Evolutionary conservation across 345 rosid genomes (phyloP).

Genomic region (Mercurialis annua): DNA sequence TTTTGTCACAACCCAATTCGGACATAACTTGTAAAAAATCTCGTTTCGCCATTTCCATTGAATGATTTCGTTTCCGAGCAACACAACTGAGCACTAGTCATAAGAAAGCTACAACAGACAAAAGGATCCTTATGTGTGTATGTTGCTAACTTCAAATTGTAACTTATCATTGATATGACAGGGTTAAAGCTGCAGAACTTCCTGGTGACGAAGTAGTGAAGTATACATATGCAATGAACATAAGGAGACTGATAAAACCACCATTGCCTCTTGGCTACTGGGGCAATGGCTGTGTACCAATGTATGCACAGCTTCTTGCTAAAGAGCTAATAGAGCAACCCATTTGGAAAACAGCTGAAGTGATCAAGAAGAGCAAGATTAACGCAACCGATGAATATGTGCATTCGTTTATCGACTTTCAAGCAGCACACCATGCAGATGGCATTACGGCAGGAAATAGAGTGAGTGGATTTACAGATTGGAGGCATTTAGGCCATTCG

Average conservation of each 20-base stretch:
- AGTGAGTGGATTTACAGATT: constrained; percentile 89
- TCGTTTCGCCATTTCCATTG: too few relatives aligned
- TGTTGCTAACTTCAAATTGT: not conserved
- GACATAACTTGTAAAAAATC: too few relatives aligned
- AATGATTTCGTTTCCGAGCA: too few relatives aligned
- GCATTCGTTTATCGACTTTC: constrained; percentile 73
- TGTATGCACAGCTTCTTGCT: constrained; percentile 56
- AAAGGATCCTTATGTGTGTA: too few relatives aligned
- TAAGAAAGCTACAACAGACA: too few relatives aligned
- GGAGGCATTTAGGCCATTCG: constrained; percentile 85
- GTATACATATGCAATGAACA: constrained; percentile 61
- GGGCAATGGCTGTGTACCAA: constrained; percentile 85
- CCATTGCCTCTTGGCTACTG: constrained; percentile 69
- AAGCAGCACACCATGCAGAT: constrained; percentile 45
- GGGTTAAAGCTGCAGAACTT: constrained; percentile 50
- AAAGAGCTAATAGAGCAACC: constrained; percentile 55
- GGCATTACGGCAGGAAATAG: constrained; percentile 51
- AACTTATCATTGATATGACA: not conserved
- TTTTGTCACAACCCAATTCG: too few relatives aligned
- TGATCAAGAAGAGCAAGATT: constrained; percentile 71
- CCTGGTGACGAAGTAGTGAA: constrained; percentile 47
- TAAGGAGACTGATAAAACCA: constrained; percentile 56
- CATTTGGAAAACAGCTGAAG: constrained; percentile 67
- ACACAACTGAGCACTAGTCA: too few relatives aligned
- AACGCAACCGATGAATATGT: constrained; percentile 58